phyloP scores from a whole-genome alignment of 768 basidiomycete species.

The Trametes meyenii region DNA sequence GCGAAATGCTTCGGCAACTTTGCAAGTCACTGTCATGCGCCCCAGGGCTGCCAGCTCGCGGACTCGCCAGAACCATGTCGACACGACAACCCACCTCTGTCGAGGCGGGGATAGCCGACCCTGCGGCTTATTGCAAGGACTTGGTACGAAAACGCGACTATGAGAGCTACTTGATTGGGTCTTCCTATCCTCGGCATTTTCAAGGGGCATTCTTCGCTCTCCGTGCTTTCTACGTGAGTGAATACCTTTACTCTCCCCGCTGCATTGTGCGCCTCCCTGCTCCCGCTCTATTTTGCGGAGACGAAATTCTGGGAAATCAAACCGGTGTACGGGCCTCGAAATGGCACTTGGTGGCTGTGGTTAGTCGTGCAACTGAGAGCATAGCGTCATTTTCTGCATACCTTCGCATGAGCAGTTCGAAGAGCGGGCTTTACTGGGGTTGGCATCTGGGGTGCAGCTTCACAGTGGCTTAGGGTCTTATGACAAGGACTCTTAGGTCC shows the following conservation, averaged over 20 bases:
- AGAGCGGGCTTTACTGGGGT: too few species aligned
- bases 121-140: constrained; percentile 66
- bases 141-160: constrained; percentile 82
- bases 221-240: constrained; percentile 81
- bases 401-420: too few species aligned
- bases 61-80: constrained; percentile 6
- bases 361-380: too few species aligned
- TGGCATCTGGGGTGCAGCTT: too few species aligned
- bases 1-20: not conserved
- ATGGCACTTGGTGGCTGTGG: too few species aligned
- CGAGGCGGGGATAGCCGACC: constrained; percentile 24
- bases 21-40: not conserved
- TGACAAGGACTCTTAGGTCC: too few species aligned
- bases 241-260: not conserved
- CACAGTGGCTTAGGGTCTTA: too few species aligned
- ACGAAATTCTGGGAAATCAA: not conserved
- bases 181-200: constrained; percentile 68
- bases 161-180: constrained; percentile 72
- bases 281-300: not conserved
- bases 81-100: not conserved
- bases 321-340: too few species aligned
- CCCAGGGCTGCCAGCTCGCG: not conserved
- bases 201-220: constrained; percentile 76
- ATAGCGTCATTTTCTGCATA: too few species aligned
- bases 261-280: not conserved